Conservation (phyloP, 148 eudicot genomes). For the Amaranthus palmeri region DNA sequence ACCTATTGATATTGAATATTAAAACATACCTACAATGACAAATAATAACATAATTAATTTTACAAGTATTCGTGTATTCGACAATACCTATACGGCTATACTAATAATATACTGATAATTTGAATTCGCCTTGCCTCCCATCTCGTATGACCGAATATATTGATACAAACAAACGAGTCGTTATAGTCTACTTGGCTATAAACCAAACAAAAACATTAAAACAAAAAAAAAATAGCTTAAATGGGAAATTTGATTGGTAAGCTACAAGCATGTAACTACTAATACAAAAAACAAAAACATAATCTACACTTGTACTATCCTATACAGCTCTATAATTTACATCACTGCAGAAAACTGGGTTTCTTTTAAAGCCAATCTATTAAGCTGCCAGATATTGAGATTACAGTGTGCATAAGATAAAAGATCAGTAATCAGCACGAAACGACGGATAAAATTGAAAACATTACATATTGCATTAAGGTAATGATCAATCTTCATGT, state of each 20-base stretch:
- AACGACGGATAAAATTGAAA: background rate
- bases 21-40: no score
- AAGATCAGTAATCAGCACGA: background rate
- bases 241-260: background rate
- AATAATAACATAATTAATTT: no score
- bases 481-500: slow-evolving; percentile 21
- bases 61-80: no score
- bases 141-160: no score
- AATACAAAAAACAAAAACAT: background rate
- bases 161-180: no score
- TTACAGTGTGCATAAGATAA: background rate
- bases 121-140: no score
- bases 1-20: no score
- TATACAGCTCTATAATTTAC: slow-evolving; percentile 19
- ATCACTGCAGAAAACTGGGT: slow-evolving; percentile 14
- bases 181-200: no score
- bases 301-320: background rate
- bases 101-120: no score
- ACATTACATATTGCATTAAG: background rate
- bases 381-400: background rate
- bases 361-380: slow-evolving; percentile 1
- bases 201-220: no score
- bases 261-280: background rate
- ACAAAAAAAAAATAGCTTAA: no score
- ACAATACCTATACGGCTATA: no score